Conservation (phyloP, 2,329 filamentous ascomycete species). For the Sporothrix globosa region DNA sequence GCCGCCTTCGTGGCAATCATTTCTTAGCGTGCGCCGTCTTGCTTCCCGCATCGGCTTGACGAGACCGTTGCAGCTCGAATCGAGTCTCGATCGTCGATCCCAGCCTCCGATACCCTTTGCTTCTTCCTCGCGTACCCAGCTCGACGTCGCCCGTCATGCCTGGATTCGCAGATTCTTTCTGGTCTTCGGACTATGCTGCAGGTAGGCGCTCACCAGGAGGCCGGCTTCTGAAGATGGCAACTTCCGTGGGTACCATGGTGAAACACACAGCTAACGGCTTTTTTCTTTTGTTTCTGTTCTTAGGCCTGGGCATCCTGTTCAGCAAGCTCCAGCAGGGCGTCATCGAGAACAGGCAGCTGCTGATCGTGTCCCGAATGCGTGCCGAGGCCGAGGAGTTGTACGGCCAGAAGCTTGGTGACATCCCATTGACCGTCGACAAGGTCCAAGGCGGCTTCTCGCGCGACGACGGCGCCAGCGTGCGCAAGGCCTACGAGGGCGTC, state of each 20-base stretch:
- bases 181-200: slow-evolving; percentile 96
- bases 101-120: not conserved
- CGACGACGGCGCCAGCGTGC: slow-evolving; percentile 93
- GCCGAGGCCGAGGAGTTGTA: slow-evolving; percentile 95
- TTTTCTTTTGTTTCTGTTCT: not conserved
- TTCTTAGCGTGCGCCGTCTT: not conserved
- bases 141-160: slow-evolving; percentile 62
- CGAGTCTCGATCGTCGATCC: not conserved
- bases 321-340: slow-evolving; percentile 96
- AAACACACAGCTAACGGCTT: slow-evolving; percentile 14
- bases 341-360: slow-evolving; percentile 89
- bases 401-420: slow-evolving; percentile 76
- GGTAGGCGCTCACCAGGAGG: slow-evolving; percentile 55
- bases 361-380: slow-evolving; percentile 89
- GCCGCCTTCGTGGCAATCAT: not conserved
- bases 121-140: not conserved
- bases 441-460: slow-evolving; percentile 80
- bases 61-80: slow-evolving; percentile 20
- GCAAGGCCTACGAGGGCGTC: slow-evolving; percentile 96
- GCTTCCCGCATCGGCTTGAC: slow-evolving; percentile 11
- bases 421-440: slow-evolving; percentile 79
- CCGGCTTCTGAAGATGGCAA: not conserved
- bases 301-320: slow-evolving; percentile 88
- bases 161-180: slow-evolving; percentile 93
- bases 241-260: not conserved